Evolutionary conservation across 2,329 filamentous ascomycete genomes (phyloP), one percentile per base, ranked within the genome.

Genomic region (Macroventuria anomochaeta): DNA sequence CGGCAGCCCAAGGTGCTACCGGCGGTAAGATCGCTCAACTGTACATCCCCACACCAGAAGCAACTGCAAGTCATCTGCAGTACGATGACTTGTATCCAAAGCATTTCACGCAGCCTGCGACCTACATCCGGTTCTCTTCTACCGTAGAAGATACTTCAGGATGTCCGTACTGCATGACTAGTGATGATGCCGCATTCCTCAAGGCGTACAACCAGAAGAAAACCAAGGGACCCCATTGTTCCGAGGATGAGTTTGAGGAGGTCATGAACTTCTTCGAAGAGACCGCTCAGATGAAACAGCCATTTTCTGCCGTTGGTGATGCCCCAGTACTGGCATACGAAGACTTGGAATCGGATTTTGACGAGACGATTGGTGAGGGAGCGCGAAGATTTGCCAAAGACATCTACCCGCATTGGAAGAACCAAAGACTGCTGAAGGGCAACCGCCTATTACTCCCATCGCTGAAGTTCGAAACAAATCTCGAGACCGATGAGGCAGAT

Each of bases 111-210:
- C 89, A 96, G 75, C 92, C 95, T 46, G 87, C 88, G 57, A 95
- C 93, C 57, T 97, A 97, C 77, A 96, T 99, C 73, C 91, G 93
- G 62, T 97, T 96, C 79, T 97, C 95, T 61, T 93, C 96, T 63
- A 99, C 95, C 2, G 93, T 99, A 57, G 95, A 99, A 78, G 95
- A 99, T 77, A 96, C 89, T 68, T 88, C 91, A 70, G 90, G 90
- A 68, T 90, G 88, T 72, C 85, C 88, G 67, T 99, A 99, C 86
- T 92, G 96, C 78, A 93, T 97, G 89, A 93, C 88, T 23, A 87
- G 88, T 62, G 91, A 96, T 69, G 95, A 99, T 77, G 89, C 92
- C 74, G 85, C 83, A 50, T 96, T 91, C 71, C 84, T 99, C 65
- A 90, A 88, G 70, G 82, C 85, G 63, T 88, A 95, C 79, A 99